Evolutionary conservation across 495 filamentous ascomycete genomes (phyloP), one percentile per base, ranked within the genome.

Genomic region (Neohortaea acidophila): DNA sequence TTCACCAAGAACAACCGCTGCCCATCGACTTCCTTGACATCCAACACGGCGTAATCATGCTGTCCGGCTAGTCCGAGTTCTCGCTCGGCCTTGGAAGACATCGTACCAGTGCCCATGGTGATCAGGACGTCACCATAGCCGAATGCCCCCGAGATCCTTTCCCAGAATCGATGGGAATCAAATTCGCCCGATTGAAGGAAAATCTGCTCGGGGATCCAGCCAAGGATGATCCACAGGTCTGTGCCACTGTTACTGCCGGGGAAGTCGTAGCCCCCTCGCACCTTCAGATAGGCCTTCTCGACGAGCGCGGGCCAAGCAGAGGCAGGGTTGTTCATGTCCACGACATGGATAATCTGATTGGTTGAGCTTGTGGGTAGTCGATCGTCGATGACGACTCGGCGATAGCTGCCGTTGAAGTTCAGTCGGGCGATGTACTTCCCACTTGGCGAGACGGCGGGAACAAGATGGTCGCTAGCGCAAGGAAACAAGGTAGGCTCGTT

Each of bases 241-340:
- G 86, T 94, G 2, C 81, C 85, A 2, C 86, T 94, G 54, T 99
- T 94, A 50, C 87, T 94, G n/a, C 89, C 89, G 2, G 89, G 89
- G 48, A 99, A 96, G 47, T 96, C 84, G 56, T 99, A 99, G 22
- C 89, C 91, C 22, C 91, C 91, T 15, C 84, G 72, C 6, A 96
- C 70, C 60, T 96, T 99, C n/a, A 99, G 62, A 45, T 96, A 99
- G 2, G 89, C 89, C 53, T 99, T 99, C 57, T 99, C 89, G 23
- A 94, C 62, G 20, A 99, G 61, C 18, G 89, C 85, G n/a, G 87
- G 89, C 82, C 84, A 94, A 15, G 94, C 54, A 25, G 86, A 65
- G 13, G 55, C 57, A 9, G 79, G 75, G 44, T 92, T 79, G 21
- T 77, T 77, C 17, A 84, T 72, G 51, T 96, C 86, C 26, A 87